These are phyloP conservation scores for Blastocystis sp. DNA, from an alignment of 352 stramenopile species.

Conservation along the genomic window DNA sequence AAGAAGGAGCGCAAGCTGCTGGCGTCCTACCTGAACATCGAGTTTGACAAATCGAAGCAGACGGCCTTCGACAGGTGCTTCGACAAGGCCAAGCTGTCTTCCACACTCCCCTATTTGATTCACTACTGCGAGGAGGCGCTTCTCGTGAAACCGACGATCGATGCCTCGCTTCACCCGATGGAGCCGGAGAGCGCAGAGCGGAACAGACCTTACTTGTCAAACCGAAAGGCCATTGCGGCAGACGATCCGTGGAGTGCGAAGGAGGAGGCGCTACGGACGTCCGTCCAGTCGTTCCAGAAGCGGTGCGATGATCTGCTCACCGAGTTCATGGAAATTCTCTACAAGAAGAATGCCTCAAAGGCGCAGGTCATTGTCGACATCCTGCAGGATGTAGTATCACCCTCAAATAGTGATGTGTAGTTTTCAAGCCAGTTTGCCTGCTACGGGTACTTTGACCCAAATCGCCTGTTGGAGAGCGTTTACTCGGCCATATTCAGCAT, in stretches of 20 bases:
- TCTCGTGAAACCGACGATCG: neutral
- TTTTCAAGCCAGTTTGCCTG: slow-evolving; percentile 11
- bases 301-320: neutral
- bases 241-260: neutral
- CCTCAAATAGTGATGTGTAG: neutral
- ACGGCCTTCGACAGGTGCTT: slow-evolving; percentile 41
- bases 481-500: slow-evolving; percentile 51
- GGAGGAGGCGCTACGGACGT: neutral
- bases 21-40: slow-evolving; percentile 22
- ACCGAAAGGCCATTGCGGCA: neutral
- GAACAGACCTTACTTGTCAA: neutral
- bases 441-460: slow-evolving; percentile 42
- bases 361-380: neutral
- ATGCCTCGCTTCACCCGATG: neutral
- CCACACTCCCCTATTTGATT: neutral
- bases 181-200: neutral
- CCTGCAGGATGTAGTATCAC: neutral
- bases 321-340: slow-evolving; percentile 35
- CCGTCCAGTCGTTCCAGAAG: neutral
- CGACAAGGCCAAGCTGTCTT: neutral
- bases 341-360: neutral
- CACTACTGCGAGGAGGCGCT: slow-evolving; percentile 47
- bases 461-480: slow-evolving; percentile 17
- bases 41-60: slow-evolving; percentile 42
- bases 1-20: slow-evolving; percentile 50